Base-by-base conservation (phyloP, 2,329 filamentous ascomycete species). In the Colletotrichum sojae region DNA sequence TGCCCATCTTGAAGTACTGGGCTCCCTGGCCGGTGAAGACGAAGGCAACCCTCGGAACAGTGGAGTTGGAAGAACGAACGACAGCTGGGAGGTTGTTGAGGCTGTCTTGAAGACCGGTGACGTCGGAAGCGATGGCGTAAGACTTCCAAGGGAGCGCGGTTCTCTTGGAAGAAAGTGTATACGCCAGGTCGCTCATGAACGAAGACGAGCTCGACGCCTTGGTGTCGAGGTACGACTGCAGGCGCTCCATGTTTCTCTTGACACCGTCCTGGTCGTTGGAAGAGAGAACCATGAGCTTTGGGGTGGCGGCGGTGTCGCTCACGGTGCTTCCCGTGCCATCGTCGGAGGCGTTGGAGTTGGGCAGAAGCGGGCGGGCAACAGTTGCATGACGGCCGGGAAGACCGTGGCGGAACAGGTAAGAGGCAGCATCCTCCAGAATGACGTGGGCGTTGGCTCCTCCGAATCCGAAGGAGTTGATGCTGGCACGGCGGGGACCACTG, bases 391-490 rank as follows among this genome's bases (percentile, higher is more conserved):
- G 65, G 49, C 65, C 65, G 9, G 65, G 54, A 15, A 58, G 65
- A 22, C 65, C 60, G 12, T 68, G 60, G 4, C 65, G 65, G 39
- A 59, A 59, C 4, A 64, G 54, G 15, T 68, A 68, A 5, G 65
- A 68, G n/a, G 65, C 65, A 15, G 65, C 65, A 18, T 68, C 65
- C 57, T 79, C 77, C 55, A 85, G 69, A 15, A 85, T 80, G 4
- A 77, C 75, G 67, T 86, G 83, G 0, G 79, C 80, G 67, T 84
- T 85, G 16, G 80, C 80, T 46, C 83, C 84, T 16, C 83, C 83
- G 25, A 82, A 84, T 2, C 83, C 83, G 63, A 84, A 84, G 6
- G 78, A 81, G 69, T 82, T 83, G 56, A 83, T 75, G 62, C 78
- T 78, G 22, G 73, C 73, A 9, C 73, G 67, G 53, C 72, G 61